Percentiles rank a stretch among this genome's conserved stretches.
These are phyloP conservation scores for Sugiyamaella sp. DNA, from an alignment of 1,139 yeast species.

Conservation along the genomic window DNA sequence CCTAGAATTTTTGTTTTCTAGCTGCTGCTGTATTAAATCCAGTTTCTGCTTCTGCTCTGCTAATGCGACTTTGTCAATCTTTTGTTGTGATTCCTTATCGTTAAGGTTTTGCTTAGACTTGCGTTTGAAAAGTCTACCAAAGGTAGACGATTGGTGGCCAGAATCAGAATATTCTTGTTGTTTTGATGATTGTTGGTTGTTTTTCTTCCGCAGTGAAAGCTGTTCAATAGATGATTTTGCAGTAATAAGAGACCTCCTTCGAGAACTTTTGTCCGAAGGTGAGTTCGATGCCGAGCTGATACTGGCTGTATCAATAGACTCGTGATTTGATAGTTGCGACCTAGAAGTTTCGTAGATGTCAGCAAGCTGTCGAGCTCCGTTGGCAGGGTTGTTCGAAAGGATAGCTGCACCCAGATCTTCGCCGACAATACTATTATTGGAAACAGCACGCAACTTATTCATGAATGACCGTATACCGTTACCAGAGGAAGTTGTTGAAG, in stretches of 20 bases:
- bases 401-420: constrained; percentile 32
- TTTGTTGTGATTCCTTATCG: constrained; percentile 2
- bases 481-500: neutral
- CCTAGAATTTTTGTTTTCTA: constrained; percentile 2
- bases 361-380: constrained; percentile 1
- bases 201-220: constrained; percentile 22
- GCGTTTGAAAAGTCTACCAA: constrained; percentile 31
- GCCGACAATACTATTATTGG: constrained; percentile 26
- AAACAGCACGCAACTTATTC: constrained; percentile 11
- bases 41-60: constrained; percentile 4
- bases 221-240: constrained; percentile 40
- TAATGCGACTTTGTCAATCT: neutral
- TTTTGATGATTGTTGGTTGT: neutral
- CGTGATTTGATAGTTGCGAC: neutral
- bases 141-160: constrained; percentile 22
- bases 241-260: constrained; percentile 36
- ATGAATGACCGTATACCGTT: constrained; percentile 13
- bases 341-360: neutral
- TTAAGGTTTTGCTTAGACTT: constrained; percentile 23
- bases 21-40: constrained; percentile 4
- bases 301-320: constrained; percentile 1
- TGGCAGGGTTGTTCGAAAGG: constrained; percentile 11
- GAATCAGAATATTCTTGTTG: constrained; percentile 18
- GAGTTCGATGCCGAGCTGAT: neutral
- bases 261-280: constrained; percentile 20